phyloP scores from a whole-genome alignment of 1,284 basidiomycete species.

The Malassezia caprae region DNA sequence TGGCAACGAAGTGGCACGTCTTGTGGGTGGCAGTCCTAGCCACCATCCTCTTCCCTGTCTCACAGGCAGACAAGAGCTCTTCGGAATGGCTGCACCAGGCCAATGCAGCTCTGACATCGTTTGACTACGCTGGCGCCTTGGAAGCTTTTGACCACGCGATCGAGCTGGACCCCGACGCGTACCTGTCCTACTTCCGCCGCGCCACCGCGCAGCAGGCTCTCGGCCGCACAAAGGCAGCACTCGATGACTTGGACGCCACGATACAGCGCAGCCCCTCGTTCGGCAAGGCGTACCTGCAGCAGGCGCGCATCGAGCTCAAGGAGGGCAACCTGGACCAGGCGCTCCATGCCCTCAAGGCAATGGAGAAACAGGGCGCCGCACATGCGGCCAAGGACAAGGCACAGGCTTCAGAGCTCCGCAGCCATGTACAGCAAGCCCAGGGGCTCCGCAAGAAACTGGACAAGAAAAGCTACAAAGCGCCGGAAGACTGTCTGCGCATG shows the following conservation, averaged over 20 bases:
- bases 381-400: background rate
- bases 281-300: constrained; percentile 38
- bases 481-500: constrained; percentile 32
- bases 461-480: constrained; percentile 21
- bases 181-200: constrained; percentile 42
- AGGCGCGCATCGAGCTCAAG: constrained; percentile 35
- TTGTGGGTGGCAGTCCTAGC: background rate
- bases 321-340: constrained; percentile 39
- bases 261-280: constrained; percentile 38
- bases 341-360: constrained; percentile 17
- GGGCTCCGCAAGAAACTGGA: constrained; percentile 8
- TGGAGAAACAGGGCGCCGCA: background rate
- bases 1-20: background rate
- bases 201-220: constrained; percentile 44
- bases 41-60: background rate
- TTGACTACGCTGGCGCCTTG: constrained; percentile 32
- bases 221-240: constrained; percentile 35
- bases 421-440: background rate
- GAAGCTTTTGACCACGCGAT: constrained; percentile 34
- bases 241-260: constrained; percentile 32
- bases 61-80: constrained; percentile 7
- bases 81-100: constrained; percentile 19
- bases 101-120: constrained; percentile 31
- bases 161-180: constrained; percentile 29
- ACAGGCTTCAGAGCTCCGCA: background rate